A percentile compares a stretch with the other conserved stretches of the same genome.
Evolutionary conservation across 768 basidiomycete species (phyloP).

Genomic region (Hypholoma fasciculare): DNA sequence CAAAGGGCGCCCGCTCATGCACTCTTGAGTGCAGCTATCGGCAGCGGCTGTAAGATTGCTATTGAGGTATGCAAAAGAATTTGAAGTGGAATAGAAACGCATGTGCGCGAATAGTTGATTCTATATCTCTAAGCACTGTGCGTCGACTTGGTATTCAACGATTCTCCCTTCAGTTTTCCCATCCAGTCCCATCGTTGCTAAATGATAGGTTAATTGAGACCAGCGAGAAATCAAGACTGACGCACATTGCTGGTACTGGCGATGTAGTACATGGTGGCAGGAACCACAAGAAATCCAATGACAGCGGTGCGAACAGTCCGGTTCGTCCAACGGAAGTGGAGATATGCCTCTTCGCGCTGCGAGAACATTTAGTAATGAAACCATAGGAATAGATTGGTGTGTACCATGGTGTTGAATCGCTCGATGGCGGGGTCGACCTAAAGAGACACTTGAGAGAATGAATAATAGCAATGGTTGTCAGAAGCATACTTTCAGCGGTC

Average conservation of each 20-base stretch:
- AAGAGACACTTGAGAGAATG: background rate
- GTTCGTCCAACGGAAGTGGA: constrained; percentile 79
- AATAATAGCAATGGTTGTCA: background rate
- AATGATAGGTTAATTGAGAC: background rate
- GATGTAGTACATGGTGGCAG: constrained; percentile 54
- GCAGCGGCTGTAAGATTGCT: constrained; percentile 83
- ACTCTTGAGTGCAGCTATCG: constrained; percentile 81
- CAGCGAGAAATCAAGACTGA: constrained; percentile 58
- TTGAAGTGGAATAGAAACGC: constrained; percentile 33
- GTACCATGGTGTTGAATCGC: constrained; percentile 54
- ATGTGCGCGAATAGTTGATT: background rate
- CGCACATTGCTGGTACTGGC: constrained; percentile 45
- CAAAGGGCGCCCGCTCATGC: constrained; percentile 93
- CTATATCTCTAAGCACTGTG: background rate
- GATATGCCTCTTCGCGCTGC: constrained; percentile 84
- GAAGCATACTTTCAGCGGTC: constrained; percentile 53
- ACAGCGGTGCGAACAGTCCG: constrained; percentile 62
- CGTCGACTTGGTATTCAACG: constrained; percentile 3
- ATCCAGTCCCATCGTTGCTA: constrained; percentile 58
- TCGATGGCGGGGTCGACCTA: constrained; percentile 61
- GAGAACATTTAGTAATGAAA: constrained; percentile 9
- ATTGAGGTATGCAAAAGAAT: constrained; percentile 88
- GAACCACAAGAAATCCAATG: constrained; percentile 65
- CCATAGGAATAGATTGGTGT: constrained; percentile 1
- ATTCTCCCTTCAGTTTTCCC: constrained; percentile 29